These are phyloP conservation scores for Thielaviopsis musarum DNA, from an alignment of 2,329 filamentous ascomycete species.

Conservation along the genomic window DNA sequence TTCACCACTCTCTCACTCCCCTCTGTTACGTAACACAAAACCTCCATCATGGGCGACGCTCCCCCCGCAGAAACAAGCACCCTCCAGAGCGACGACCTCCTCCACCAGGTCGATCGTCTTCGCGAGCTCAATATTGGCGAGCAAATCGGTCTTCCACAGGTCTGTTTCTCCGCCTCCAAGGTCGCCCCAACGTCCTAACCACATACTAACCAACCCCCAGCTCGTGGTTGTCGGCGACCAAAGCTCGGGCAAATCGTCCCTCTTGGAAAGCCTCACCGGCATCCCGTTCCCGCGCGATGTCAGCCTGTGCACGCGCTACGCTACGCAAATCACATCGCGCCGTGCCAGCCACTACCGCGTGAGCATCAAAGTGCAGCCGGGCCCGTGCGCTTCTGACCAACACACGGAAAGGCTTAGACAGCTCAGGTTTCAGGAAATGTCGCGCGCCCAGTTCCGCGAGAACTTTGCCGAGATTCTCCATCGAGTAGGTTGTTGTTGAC, in stretches of 20 bases:
- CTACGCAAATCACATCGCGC: slow-evolving; percentile 15
- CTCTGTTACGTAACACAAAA: background rate
- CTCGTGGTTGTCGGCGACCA: slow-evolving; percentile 16
- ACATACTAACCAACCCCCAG: background rate
- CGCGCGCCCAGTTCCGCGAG: slow-evolving; percentile 16
- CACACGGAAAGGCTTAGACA: slow-evolving; percentile 4
- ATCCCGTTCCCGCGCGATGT: slow-evolving; percentile 16
- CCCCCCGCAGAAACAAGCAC: background rate
- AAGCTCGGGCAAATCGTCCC: slow-evolving; percentile 16
- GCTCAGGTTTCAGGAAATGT: background rate
- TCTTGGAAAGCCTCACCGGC: slow-evolving; percentile 15
- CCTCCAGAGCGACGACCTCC: background rate
- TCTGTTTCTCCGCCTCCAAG: slow-evolving; percentile 20
- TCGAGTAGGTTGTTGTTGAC: background rate
- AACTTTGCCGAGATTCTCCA: slow-evolving; percentile 23
- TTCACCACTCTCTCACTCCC: background rate
- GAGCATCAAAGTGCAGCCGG: slow-evolving; percentile 26
- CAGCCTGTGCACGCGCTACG: slow-evolving; percentile 15
- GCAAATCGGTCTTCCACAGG: slow-evolving; percentile 32
- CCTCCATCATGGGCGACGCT: background rate
- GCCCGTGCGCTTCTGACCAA: slow-evolving; percentile 12
- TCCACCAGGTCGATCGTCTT: slow-evolving; percentile 24
- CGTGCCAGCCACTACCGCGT: slow-evolving; percentile 16
- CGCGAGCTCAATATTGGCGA: slow-evolving; percentile 24
- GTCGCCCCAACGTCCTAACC: too few species aligned